Percentiles rank a stretch among this genome's conserved stretches.
phyloP scores from a whole-genome alignment of 805 yeast species.

The Brettanomyces naardenensis region DNA sequence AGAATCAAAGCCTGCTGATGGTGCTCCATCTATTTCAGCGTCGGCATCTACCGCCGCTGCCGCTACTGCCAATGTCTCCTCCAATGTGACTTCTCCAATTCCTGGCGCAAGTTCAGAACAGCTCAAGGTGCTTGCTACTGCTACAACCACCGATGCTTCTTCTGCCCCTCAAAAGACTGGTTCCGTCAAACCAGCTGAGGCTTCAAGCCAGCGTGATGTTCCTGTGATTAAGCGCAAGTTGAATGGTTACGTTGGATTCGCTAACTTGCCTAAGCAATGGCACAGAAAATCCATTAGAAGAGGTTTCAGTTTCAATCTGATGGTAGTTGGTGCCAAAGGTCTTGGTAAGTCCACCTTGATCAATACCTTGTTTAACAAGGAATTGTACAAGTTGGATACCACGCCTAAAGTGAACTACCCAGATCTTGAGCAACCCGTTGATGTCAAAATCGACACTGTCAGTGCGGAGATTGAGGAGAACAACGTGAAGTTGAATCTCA shows the following conservation, averaged over 20 bases:
- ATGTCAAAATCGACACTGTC: conserved; percentile 52
- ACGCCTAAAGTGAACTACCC: conserved; percentile 26
- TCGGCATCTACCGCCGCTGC: conserved; percentile 1
- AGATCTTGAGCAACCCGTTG: conserved; percentile 33
- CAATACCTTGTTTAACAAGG: conserved; percentile 77
- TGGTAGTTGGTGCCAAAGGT: conserved; percentile 90
- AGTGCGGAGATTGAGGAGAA: conserved; percentile 82
- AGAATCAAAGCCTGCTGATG: neutral
- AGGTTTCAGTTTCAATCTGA: conserved; percentile 82
- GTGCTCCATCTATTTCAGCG: neutral
- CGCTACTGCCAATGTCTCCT: conserved; percentile 1
- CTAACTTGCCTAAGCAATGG: conserved; percentile 98
- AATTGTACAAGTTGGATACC: conserved; percentile 35
- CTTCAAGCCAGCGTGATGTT: conserved; percentile 2
- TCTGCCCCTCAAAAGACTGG: neutral
- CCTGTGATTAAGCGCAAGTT: conserved; percentile 68
- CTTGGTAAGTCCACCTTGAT: conserved; percentile 89
- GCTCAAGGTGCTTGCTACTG: no score
- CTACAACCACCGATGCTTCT: neutral
- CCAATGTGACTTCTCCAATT: neutral
- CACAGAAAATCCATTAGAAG: conserved; percentile 86
- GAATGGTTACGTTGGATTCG: conserved; percentile 92
- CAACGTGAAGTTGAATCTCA: conserved; percentile 79
- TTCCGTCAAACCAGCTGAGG: conserved; percentile 5
- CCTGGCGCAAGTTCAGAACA: neutral